phyloP scores from a whole-genome alignment of 306 rosid species.

The Cyamopsis tetragonoloba region DNA sequence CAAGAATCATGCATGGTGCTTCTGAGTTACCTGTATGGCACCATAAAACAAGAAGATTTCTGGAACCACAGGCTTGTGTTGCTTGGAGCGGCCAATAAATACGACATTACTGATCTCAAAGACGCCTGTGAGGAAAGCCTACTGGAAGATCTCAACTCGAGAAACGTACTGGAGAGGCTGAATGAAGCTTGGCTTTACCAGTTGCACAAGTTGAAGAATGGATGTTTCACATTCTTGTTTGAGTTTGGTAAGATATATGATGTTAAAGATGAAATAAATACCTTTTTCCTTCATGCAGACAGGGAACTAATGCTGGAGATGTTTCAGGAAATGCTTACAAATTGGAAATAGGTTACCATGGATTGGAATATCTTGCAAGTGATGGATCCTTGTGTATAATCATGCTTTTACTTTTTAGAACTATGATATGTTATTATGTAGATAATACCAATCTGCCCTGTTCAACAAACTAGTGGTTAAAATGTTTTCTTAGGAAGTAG shows the following conservation, averaged over 20 bases:
- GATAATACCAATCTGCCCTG: background rate
- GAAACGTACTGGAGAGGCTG: constrained; percentile 65
- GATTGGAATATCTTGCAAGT: background rate
- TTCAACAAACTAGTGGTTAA: background rate
- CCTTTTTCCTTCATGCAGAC: constrained; percentile 54
- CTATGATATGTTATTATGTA: background rate
- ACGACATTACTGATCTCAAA: constrained; percentile 50
- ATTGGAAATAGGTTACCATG: constrained; percentile 43
- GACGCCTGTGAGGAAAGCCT: constrained; percentile 79
- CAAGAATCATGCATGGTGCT: constrained; percentile 55
- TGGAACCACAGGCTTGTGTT: constrained; percentile 74
- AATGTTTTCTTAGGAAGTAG: background rate
- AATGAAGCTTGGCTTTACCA: constrained; percentile 69
- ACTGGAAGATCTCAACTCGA: constrained; percentile 66
- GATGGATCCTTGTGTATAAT: constrained; percentile 19
- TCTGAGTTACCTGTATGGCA: constrained; percentile 63
- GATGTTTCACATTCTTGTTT: constrained; percentile 64
- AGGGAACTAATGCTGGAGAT: constrained; percentile 63
- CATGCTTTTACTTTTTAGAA: background rate
- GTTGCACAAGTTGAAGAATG: constrained; percentile 62
- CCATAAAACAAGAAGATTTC: constrained; percentile 67
- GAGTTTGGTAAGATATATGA: constrained; percentile 73
- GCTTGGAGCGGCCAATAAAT: constrained; percentile 66
- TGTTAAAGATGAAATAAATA: constrained; percentile 52
- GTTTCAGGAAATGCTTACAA: constrained; percentile 72